Conservation (phyloP, 2,329 filamentous ascomycete species). For the Xylariaceae sp. region DNA sequence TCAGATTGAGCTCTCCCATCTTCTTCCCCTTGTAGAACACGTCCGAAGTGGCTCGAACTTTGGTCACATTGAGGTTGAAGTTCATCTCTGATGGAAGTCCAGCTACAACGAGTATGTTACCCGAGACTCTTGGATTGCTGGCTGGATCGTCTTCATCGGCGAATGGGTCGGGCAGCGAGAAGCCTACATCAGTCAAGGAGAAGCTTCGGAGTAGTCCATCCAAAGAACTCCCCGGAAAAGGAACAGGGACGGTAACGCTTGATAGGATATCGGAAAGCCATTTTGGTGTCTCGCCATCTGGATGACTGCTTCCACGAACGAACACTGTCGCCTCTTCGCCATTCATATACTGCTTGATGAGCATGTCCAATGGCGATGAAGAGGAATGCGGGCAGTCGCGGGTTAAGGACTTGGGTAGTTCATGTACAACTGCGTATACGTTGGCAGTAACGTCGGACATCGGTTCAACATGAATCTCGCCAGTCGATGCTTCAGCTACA, state of each 20-base stretch:
- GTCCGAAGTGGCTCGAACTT: constrained; percentile 72
- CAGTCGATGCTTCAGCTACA: constrained; percentile 72
- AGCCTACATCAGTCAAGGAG: constrained; percentile 78
- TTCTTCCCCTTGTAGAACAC: constrained; percentile 75
- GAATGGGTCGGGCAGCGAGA: constrained; percentile 75
- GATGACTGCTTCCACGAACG: constrained; percentile 71
- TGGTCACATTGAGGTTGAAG: constrained; percentile 73
- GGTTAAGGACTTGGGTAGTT: constrained; percentile 70
- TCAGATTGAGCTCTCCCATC: constrained; percentile 75
- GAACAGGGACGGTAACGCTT: constrained; percentile 77
- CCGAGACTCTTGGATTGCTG: constrained; percentile 74
- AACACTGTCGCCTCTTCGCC: constrained; percentile 76
- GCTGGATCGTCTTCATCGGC: constrained; percentile 72
- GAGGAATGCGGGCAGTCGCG: constrained; percentile 70
- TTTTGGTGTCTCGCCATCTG: constrained; percentile 63
- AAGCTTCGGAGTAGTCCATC: constrained; percentile 85
- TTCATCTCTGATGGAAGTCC: constrained; percentile 82
- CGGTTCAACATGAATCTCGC: constrained; percentile 63
- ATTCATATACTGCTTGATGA: constrained; percentile 77
- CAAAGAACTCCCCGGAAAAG: constrained; percentile 77
- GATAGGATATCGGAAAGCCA: constrained; percentile 81
- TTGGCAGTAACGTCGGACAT: constrained; percentile 63
- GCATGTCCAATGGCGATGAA: constrained; percentile 77
- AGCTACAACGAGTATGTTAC: constrained; percentile 75
- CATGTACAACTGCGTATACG: constrained; percentile 66